These are phyloP conservation scores for Colletotrichum destructivum DNA, from an alignment of 2,329 filamentous ascomycete species.

Conservation along the genomic window DNA sequence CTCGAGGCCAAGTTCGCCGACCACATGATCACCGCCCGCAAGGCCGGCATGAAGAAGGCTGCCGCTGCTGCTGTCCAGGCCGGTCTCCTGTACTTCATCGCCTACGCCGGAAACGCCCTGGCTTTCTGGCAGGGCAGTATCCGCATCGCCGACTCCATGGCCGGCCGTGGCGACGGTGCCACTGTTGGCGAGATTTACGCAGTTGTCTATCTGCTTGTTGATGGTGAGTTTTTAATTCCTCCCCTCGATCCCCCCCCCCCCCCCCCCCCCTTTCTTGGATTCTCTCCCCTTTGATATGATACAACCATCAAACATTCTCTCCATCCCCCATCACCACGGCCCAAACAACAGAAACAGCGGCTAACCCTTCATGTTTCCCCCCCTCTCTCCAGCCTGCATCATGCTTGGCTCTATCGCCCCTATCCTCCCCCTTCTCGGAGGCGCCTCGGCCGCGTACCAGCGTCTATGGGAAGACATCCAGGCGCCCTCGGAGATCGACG, in stretches of 20 bases:
- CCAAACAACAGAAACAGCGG: constrained; percentile 27
- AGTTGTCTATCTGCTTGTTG: constrained; percentile 69
- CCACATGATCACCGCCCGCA: constrained; percentile 61
- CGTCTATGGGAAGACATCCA: constrained; percentile 70
- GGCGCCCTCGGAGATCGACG: constrained; percentile 59
- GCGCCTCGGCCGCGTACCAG: constrained; percentile 67
- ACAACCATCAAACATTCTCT: no score
- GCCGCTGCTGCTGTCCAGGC: constrained; percentile 69
- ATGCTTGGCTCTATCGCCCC: constrained; percentile 72
- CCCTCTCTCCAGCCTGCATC: constrained; percentile 60
- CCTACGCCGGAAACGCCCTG: constrained; percentile 74
- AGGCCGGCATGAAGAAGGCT: constrained; percentile 70
- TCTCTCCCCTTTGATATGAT: no score
- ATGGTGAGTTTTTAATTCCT: constrained; percentile 51
- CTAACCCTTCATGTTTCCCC: constrained; percentile 39
- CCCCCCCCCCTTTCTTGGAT: no score
- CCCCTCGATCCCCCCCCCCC: no score
- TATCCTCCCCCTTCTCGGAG: constrained; percentile 70
- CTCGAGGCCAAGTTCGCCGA: constrained; percentile 68
- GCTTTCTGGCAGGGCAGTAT: constrained; percentile 77
- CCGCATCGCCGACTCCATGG: constrained; percentile 49
- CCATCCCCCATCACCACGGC: no score
- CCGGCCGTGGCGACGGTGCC: constrained; percentile 52
- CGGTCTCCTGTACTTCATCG: constrained; percentile 77
- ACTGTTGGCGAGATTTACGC: constrained; percentile 66